Conservation (phyloP, 116 monocot genomes). For the Posidonia oceanica region DNA sequence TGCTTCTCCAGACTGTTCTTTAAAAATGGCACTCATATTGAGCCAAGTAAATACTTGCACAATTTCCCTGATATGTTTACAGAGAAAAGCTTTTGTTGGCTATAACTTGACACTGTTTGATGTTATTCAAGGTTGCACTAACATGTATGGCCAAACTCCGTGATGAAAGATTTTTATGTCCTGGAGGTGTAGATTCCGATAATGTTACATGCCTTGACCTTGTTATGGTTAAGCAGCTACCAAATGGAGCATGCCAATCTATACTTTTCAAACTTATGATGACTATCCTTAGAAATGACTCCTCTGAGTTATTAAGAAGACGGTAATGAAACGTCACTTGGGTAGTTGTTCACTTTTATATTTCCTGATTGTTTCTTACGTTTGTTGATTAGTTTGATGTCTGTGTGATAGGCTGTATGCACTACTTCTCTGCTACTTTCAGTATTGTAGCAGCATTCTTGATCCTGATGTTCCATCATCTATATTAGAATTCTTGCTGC, state of each 20-base stretch:
- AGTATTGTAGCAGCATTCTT: conserved; percentile 84
- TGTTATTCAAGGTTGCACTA: conserved; percentile 52
- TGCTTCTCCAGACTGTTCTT: conserved; percentile 82
- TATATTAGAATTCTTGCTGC: conserved; percentile 57
- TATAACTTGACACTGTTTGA: background rate
- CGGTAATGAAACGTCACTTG: conserved; percentile 29
- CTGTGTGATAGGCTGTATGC: conserved; percentile 65
- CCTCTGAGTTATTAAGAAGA: conserved; percentile 81
- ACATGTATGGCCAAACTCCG: conserved; percentile 94
- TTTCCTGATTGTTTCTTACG: conserved; percentile 1
- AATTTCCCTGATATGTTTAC: background rate
- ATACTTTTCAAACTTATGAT: conserved; percentile 79
- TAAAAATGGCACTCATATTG: conserved; percentile 78
- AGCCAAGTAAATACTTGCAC: conserved; percentile 39
- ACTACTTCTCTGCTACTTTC: conserved; percentile 80
- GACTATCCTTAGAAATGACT: conserved; percentile 79
- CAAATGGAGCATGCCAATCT: conserved; percentile 84
- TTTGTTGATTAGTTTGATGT: background rate
- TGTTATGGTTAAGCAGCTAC: conserved; percentile 54
- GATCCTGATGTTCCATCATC: conserved; percentile 76
- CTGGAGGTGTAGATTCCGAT: conserved; percentile 63
- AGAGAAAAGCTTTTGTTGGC: background rate
- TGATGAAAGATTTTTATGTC: conserved; percentile 83
- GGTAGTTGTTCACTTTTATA: conserved; percentile 3
- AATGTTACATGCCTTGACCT: conserved; percentile 80